Evolutionary conservation across 345 rosid species (phyloP).

Genomic region (Raphanus raphanistrum): DNA sequence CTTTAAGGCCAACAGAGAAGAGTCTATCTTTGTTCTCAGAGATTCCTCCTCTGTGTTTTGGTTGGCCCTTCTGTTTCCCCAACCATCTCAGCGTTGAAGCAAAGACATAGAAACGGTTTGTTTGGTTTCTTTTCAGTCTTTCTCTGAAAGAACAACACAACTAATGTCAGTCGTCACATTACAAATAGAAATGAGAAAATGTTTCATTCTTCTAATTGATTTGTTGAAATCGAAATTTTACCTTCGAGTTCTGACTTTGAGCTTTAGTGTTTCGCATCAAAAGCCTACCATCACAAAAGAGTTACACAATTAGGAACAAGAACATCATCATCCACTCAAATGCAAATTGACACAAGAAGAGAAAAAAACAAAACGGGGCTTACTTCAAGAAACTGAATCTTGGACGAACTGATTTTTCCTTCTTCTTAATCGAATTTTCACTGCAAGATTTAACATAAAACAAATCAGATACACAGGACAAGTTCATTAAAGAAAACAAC

Average conservation of each 20-base stretch:
- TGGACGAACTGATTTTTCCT: background rate
- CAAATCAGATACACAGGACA: background rate
- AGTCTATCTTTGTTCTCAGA: slow-evolving; percentile 10
- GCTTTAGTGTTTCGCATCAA: slow-evolving; percentile 22
- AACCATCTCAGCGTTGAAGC: slow-evolving; percentile 27
- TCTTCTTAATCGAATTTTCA: slow-evolving; percentile 4
- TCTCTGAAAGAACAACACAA: background rate
- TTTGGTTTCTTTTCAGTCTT: slow-evolving; percentile 23
- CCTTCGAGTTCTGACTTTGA: slow-evolving; percentile 23
- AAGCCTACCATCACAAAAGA: slow-evolving; percentile 11
- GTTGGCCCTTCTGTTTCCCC: slow-evolving; percentile 14
- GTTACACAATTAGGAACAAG: background rate
- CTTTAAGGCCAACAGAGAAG: slow-evolving; percentile 25
- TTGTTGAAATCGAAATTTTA: background rate
- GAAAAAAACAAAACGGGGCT: background rate
- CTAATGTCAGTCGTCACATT: background rate
- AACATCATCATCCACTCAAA: background rate
- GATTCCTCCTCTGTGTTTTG: background rate
- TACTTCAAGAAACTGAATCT: slow-evolving; percentile 36
- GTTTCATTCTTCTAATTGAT: background rate
- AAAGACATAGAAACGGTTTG: slow-evolving; percentile 24
- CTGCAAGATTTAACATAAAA: slow-evolving; percentile 5
- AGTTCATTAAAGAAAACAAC: background rate
- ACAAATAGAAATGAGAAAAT: slow-evolving; percentile 14
- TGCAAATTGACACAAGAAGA: background rate